Evolutionary conservation across 495 filamentous ascomycete genomes (phyloP).

Genomic region (Xylona heveae): DNA sequence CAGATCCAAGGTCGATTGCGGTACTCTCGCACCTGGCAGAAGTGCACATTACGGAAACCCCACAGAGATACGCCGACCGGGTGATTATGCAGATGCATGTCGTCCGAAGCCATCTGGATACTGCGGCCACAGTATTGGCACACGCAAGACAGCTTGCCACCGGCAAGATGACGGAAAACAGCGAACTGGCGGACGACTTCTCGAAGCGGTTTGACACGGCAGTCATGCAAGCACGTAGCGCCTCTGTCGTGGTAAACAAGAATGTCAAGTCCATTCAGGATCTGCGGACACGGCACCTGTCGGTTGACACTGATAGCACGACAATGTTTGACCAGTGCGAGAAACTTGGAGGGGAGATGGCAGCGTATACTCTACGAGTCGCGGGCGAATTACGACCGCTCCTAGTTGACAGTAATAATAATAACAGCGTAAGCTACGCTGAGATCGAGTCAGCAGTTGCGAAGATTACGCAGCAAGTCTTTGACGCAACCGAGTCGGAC

Average conservation of each 20-base stretch:
- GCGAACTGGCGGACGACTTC: slow-evolving; percentile 37
- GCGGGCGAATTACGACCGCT: no score
- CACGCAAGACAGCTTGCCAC: slow-evolving; percentile 42
- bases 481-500: slow-evolving; percentile 30
- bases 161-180: slow-evolving; percentile 28
- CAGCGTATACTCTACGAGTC: slow-evolving; percentile 42
- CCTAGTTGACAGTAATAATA: no score
- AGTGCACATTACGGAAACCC: slow-evolving; percentile 46
- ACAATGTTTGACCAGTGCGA: slow-evolving; percentile 38
- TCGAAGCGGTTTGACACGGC: slow-evolving; percentile 47
- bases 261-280: slow-evolving; percentile 58
- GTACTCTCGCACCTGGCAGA: slow-evolving; percentile 70
- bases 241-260: slow-evolving; percentile 70
- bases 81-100: slow-evolving; percentile 46
- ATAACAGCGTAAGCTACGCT: slow-evolving; percentile 35
- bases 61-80: slow-evolving; percentile 64
- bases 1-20: slow-evolving; percentile 35
- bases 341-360: slow-evolving; percentile 38
- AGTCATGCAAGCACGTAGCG: slow-evolving; percentile 52
- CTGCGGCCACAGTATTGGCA: slow-evolving; percentile 43
- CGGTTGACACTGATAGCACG: slow-evolving; percentile 37
- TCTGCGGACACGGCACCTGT: slow-evolving; percentile 53
- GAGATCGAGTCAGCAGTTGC: slow-evolving; percentile 44
- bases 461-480: slow-evolving; percentile 25
- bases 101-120: slow-evolving; percentile 70